Evolutionary conservation across 345 rosid genomes (phyloP).

Genomic region (Trapa incisa): DNA sequence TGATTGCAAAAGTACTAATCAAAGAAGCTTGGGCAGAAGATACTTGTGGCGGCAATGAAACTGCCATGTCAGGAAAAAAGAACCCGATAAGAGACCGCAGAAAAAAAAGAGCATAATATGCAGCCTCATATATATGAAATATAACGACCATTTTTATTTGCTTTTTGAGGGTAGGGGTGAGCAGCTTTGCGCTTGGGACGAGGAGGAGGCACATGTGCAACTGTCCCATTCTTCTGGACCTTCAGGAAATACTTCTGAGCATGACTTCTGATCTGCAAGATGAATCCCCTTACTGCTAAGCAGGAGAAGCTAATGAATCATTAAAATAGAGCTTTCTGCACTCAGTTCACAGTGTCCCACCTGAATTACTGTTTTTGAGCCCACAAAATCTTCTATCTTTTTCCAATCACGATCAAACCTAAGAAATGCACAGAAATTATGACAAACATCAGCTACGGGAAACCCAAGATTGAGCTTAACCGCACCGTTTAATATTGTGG

Average conservation of each 20-base stretch:
- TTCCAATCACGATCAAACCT: slow-evolving; percentile 99
- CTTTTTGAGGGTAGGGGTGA: slow-evolving; percentile 94
- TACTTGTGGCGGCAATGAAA: slow-evolving; percentile 46
- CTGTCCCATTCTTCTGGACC: slow-evolving; percentile 87
- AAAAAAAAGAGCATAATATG: background rate
- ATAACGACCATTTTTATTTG: slow-evolving; percentile 60
- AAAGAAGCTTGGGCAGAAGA: slow-evolving; percentile 39
- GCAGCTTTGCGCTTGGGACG: slow-evolving; percentile 95
- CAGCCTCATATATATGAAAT: slow-evolving; percentile 2
- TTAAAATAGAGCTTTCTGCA: slow-evolving; percentile 1
- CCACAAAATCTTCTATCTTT: slow-evolving; percentile 95
- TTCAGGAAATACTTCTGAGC: slow-evolving; percentile 96
- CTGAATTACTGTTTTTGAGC: slow-evolving; percentile 95
- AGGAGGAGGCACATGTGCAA: slow-evolving; percentile 93
- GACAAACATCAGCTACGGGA: background rate
- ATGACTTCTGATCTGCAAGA: slow-evolving; percentile 80
- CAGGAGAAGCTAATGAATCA: background rate
- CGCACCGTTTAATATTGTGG: background rate
- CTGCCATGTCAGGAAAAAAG: slow-evolving; percentile 21
- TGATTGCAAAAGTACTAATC: slow-evolving; percentile 13
- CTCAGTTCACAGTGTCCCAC: slow-evolving; percentile 19
- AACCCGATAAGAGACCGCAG: slow-evolving; percentile 1
- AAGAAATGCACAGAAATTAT: slow-evolving; percentile 15
- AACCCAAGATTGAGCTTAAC: background rate
- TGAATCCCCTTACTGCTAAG: slow-evolving; percentile 9